Evolutionary conservation across 345 rosid species (phyloP).

Genomic region (Boechera divaricarpa): DNA sequence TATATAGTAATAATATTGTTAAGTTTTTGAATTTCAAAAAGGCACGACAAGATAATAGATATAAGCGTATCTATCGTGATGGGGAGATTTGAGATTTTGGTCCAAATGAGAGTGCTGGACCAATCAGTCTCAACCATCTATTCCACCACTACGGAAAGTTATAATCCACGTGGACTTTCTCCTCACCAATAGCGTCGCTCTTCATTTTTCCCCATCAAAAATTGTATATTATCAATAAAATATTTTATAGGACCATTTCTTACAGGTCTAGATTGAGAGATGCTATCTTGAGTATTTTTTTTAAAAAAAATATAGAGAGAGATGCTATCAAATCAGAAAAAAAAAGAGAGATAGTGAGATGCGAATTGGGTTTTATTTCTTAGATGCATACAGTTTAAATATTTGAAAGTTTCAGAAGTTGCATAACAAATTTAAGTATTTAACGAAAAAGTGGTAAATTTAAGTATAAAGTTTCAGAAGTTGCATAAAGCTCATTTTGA

Average conservation of each 20-base stretch:
- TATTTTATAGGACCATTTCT: conserved; percentile 17
- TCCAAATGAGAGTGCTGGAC: conserved; percentile 40
- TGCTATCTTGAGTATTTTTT: not conserved
- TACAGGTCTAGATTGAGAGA: conserved; percentile 17
- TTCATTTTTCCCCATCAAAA: conserved; percentile 1
- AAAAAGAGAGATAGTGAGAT: not conserved
- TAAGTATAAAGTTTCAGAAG: conserved; percentile 7
- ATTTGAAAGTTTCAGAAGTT: conserved; percentile 16
- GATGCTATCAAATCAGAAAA: not conserved
- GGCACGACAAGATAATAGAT: conserved; percentile 35
- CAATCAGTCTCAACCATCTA: conserved; percentile 39
- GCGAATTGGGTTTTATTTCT: not conserved
- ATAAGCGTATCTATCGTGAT: conserved; percentile 39
- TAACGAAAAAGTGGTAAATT: not conserved
- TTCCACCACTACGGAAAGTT: conserved; percentile 40
- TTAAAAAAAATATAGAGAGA: not conserved
- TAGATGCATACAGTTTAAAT: not conserved
- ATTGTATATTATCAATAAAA: not conserved
- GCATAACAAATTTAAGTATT: not conserved
- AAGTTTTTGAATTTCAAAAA: conserved; percentile 34
- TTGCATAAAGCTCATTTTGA: conserved; percentile 10
- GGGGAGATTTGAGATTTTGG: conserved; percentile 34
- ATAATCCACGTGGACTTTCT: conserved; percentile 29
- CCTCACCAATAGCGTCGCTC: conserved; percentile 35
- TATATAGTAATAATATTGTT: not conserved